Evolutionary conservation across 805 yeast genomes (phyloP).

Genomic region (Blastobotrys mokoenaii): DNA sequence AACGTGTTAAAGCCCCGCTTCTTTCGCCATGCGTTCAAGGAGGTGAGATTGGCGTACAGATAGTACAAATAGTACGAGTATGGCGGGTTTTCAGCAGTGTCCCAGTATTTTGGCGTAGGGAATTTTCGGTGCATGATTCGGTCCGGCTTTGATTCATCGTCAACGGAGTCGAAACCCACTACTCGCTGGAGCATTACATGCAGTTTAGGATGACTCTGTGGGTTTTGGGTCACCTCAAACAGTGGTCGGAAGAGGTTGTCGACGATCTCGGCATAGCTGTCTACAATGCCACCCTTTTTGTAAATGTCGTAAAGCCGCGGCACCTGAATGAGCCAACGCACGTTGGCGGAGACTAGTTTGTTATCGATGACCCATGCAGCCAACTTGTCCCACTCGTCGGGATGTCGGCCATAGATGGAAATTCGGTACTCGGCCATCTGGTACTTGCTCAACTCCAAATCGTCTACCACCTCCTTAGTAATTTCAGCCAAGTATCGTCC

Average conservation of each 20-base stretch:
- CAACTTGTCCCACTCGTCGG: constrained; percentile 89
- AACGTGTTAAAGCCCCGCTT: constrained; percentile 75
- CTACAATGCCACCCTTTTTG: constrained; percentile 63
- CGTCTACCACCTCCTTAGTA: constrained; percentile 88
- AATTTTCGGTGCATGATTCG: constrained; percentile 71
- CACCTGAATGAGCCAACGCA: constrained; percentile 93
- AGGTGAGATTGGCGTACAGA: constrained; percentile 74
- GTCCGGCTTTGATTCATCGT: constrained; percentile 92
- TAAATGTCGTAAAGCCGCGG: constrained; percentile 91
- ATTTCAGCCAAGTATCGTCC: constrained; percentile 90
- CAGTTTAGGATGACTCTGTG: constrained; percentile 82
- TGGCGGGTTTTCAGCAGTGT: constrained; percentile 78
- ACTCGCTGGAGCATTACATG: constrained; percentile 85
- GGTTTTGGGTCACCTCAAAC: constrained; percentile 82
- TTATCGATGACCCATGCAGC: constrained; percentile 95
- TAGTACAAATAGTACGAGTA: constrained; percentile 91
- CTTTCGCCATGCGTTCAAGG: constrained; percentile 77
- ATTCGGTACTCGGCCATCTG: constrained; percentile 97
- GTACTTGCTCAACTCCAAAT: constrained; percentile 88
- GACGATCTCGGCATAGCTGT: constrained; percentile 66
- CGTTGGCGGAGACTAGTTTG: constrained; percentile 84
- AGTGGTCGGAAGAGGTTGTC: constrained; percentile 78
- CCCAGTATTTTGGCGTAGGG: constrained; percentile 86
- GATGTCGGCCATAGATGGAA: constrained; percentile 83
- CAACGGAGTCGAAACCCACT: constrained; percentile 96